Evolutionary conservation across 768 basidiomycete species (phyloP).

Genomic region (Collybia sp.): DNA sequence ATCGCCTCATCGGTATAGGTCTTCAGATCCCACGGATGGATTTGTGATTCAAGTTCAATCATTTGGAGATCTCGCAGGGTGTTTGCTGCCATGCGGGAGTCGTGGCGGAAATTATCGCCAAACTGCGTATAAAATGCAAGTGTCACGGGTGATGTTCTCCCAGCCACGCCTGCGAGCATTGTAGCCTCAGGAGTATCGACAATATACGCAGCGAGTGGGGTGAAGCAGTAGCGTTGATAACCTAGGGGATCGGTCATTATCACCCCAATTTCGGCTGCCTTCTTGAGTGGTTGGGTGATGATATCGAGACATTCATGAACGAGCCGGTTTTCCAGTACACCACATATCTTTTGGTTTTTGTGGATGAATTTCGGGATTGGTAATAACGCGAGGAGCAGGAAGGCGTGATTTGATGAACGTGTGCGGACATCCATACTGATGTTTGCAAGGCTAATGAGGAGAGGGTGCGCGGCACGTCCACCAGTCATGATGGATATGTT

Average conservation of each 20-base stretch:
- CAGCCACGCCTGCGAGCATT: conserved; percentile 20
- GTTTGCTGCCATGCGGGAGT: conserved; percentile 11
- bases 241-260: conserved; percentile 16
- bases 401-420: conserved; percentile 26
- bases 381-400: conserved; percentile 19
- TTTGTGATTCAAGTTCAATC: conserved; percentile 6
- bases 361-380: conserved; percentile 25
- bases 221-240: conserved; percentile 7
- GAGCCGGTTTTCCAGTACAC: conserved; percentile 8
- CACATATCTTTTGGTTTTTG: conserved; percentile 9
- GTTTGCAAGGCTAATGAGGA: conserved; percentile 26
- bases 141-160: conserved; percentile 24
- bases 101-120: conserved; percentile 22
- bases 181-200: conserved; percentile 26
- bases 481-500: conserved; percentile 24
- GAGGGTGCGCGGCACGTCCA: conserved; percentile 22
- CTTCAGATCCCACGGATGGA: conserved; percentile 19
- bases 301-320: conserved; percentile 10
- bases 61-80: conserved; percentile 13
- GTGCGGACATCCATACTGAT: conserved; percentile 20
- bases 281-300: conserved; percentile 8
- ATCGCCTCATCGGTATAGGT: conserved; percentile 17
- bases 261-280: conserved; percentile 8
- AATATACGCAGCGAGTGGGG: conserved; percentile 15
- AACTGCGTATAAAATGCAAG: conserved; percentile 23